Evolutionary conservation across 2,329 filamentous ascomycete genomes (phyloP).

Genomic region (Fusarium sp.): DNA sequence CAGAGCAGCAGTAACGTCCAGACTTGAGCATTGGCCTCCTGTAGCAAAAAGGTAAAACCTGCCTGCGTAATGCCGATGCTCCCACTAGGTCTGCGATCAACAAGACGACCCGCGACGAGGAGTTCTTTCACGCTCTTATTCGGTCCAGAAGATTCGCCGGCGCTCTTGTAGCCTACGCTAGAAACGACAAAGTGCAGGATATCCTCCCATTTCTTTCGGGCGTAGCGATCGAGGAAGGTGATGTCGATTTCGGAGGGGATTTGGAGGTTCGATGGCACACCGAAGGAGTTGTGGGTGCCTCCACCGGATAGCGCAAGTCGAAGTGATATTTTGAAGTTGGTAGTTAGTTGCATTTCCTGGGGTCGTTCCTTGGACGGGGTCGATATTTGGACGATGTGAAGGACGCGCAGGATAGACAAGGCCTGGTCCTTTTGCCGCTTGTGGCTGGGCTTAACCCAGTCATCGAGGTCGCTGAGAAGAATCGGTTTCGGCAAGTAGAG

Average conservation of each 20-base stretch:
- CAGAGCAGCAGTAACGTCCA: conserved; percentile 96
- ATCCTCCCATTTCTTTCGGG: conserved; percentile 91
- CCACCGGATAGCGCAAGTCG: conserved; percentile 89
- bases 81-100: conserved; percentile 73
- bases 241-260: conserved; percentile 74
- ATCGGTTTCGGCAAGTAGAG: conserved; percentile 90
- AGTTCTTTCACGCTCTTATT: conserved; percentile 87
- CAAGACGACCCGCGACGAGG: conserved; percentile 82
- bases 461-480: conserved; percentile 82
- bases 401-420: conserved; percentile 80
- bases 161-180: conserved; percentile 69
- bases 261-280: conserved; percentile 79
- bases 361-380: conserved; percentile 70
- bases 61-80: conserved; percentile 88
- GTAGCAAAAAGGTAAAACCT: conserved; percentile 93
- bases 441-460: conserved; percentile 80
- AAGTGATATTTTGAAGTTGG: conserved; percentile 85
- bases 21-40: conserved; percentile 96
- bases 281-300: conserved; percentile 88
- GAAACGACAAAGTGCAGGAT: conserved; percentile 96
- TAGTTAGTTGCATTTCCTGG: conserved; percentile 80
- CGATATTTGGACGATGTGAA: conserved; percentile 85
- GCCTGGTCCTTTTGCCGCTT: conserved; percentile 82
- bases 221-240: conserved; percentile 84
- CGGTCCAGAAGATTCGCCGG: conserved; percentile 64